phyloP scores from a whole-genome alignment of 331 rosid species.

The Prunus yedoensis region DNA sequence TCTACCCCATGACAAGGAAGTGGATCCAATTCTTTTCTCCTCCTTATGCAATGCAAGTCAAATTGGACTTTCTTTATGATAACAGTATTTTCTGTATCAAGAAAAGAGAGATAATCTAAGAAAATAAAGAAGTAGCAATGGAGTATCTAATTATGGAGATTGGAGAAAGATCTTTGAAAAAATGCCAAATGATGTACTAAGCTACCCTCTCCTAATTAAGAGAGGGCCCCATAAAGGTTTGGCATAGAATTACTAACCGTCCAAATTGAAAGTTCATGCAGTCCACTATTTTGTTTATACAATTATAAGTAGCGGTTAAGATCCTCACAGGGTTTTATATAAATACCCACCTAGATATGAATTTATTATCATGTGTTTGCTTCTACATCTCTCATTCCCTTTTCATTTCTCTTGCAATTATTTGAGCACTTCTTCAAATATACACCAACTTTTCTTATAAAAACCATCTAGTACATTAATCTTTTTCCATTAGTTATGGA shows the following conservation, averaged over 20 bases:
- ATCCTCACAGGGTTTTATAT: not conserved
- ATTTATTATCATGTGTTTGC: conserved; percentile 4
- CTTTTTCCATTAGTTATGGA: conserved; percentile 15
- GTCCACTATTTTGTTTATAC: conserved; percentile 5
- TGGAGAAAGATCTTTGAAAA: conserved; percentile 3
- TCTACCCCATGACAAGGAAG: not conserved
- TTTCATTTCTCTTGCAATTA: no score
- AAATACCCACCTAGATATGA: conserved; percentile 6
- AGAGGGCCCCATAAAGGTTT: not conserved
- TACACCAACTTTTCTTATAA: no score
- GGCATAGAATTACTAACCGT: conserved; percentile 13
- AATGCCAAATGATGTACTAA: not conserved
- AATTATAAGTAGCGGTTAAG: conserved; percentile 16
- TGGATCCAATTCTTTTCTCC: no score
- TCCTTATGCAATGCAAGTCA: not conserved
- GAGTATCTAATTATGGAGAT: conserved; percentile 14
- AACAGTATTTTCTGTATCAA: not conserved
- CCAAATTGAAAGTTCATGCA: conserved; percentile 10
- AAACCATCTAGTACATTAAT: not conserved
- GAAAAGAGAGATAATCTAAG: not conserved
- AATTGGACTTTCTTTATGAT: not conserved
- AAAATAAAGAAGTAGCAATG: not conserved
- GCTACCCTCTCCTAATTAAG: not conserved
- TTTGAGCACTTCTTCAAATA: not conserved
- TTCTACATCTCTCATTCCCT: not conserved